Evolutionary conservation across 441 rosid genomes (phyloP), one percentile per base, ranked within the genome.

Genomic region (Croton setiger): DNA sequence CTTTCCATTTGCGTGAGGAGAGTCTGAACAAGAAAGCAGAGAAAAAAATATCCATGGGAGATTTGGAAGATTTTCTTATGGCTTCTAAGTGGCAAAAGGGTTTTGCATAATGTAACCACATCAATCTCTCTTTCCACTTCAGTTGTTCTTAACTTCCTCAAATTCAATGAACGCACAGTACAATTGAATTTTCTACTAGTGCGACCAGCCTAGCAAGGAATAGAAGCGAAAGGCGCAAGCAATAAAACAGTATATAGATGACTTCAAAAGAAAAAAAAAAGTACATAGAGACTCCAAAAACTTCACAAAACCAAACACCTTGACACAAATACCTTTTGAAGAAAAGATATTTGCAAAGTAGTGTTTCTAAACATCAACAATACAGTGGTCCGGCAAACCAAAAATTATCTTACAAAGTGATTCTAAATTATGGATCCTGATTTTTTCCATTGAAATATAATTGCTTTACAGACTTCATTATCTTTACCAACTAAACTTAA

Each of bases 51-150:
- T 64, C 89, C 94, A 88, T 78, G 84, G n/a, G 84, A 5, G 79
- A 68, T 54, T 83, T 85, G 27, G 74, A 74, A 54, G 70, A 71
- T 74, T 73, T 80, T 69, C 71, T 59, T 43, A 80, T 51, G 15
- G 81, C 66, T 69, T 67, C 72, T 23, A 73, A 47, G 39, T 66
- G 80, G 79, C 76, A 60, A 33, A 85, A 36, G 14, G 78, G 70
- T 56, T 77, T 78, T 55, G 63, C 65, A 4, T 70, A 41, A 49
- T 63, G 79, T 63, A 79, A 37, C 96, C 87, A 87, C 95, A 90
- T 92, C 58, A 68, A 64, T n/a, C 65, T 67, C 59, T 61, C 58
- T 20, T 62, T 52, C 14, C 59, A 21, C 54, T 23, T n/a, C n/a
- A n/a, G n/a, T n/a, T 12, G 8, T 56, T 36, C 8, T 13, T 35